A percentile compares a stretch with the other conserved stretches of the same genome.
Evolutionary conservation across 2,329 filamentous ascomycete species (phyloP).

Genomic region (Cryphonectria japonica): DNA sequence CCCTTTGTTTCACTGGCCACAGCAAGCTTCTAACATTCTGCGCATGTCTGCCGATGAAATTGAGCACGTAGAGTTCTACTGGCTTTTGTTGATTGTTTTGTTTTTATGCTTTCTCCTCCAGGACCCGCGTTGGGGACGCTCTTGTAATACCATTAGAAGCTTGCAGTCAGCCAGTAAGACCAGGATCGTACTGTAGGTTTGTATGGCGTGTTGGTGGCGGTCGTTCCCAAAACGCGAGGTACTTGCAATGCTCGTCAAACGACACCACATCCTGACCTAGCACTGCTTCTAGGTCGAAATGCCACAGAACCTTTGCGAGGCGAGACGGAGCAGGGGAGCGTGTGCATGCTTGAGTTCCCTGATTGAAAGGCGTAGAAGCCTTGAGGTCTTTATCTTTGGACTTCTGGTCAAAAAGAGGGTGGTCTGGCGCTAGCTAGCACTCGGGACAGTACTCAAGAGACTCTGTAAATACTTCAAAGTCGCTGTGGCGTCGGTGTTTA

Average conservation of each 20-base stretch:
- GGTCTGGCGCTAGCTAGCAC: slow-evolving; percentile 19
- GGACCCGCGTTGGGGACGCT: too few relatives aligned
- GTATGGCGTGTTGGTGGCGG: neutral
- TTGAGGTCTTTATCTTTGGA: slow-evolving; percentile 12
- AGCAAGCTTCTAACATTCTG: too few relatives aligned
- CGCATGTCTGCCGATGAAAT: too few relatives aligned
- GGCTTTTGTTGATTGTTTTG: too few relatives aligned
- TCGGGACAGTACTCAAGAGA: slow-evolving; percentile 22
- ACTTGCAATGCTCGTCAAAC: slow-evolving; percentile 28
- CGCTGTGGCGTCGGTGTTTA: neutral
- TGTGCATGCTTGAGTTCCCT: slow-evolving; percentile 21
- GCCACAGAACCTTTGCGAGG: slow-evolving; percentile 13
- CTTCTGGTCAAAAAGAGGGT: slow-evolving; percentile 1
- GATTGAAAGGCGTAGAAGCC: slow-evolving; percentile 24
- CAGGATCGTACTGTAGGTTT: too few relatives aligned
- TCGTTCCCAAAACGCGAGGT: slow-evolving; percentile 24
- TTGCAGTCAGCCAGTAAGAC: too few relatives aligned
- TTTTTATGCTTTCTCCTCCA: too few relatives aligned
- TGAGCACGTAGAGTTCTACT: too few relatives aligned
- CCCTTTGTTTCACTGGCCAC: too few relatives aligned
- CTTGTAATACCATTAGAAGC: too few relatives aligned
- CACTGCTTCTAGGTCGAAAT: slow-evolving; percentile 21
- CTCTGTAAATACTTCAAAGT: slow-evolving; percentile 14
- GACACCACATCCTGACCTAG: slow-evolving; percentile 19
- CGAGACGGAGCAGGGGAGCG: slow-evolving; percentile 15